A percentile compares a stretch with the other conserved stretches of the same genome.
Evolutionary conservation across 768 basidiomycete species (phyloP).

Genomic region (Cystofilobasidium ferigula): DNA sequence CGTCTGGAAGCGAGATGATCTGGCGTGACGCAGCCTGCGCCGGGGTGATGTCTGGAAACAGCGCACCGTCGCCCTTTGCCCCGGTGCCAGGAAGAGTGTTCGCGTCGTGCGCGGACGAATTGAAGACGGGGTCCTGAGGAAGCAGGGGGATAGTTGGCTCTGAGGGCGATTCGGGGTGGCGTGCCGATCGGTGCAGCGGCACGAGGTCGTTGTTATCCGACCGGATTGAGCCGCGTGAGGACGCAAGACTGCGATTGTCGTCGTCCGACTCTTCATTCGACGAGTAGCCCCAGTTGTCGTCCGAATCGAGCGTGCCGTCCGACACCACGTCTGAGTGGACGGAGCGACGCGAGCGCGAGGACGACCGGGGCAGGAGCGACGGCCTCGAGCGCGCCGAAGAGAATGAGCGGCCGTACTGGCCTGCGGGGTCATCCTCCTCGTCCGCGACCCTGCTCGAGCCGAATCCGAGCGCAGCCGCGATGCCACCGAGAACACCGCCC

Average conservation of each 20-base stretch:
- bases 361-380: constrained; percentile 12
- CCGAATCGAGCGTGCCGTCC: constrained; percentile 31
- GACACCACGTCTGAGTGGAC: constrained; percentile 29
- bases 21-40: constrained; percentile 47
- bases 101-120: background rate
- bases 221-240: constrained; percentile 16
- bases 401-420: constrained; percentile 26
- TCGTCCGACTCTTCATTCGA: constrained; percentile 62
- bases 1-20: constrained; percentile 72
- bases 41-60: constrained; percentile 31
- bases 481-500: constrained; percentile 27
- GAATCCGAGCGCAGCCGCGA: constrained; percentile 31
- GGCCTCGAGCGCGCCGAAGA: constrained; percentile 26
- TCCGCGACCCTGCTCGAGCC: constrained; percentile 32
- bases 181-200: constrained; percentile 38
- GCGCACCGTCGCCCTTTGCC: constrained; percentile 30
- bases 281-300: constrained; percentile 80
- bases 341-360: constrained; percentile 27
- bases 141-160: constrained; percentile 21
- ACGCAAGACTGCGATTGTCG: constrained; percentile 31
- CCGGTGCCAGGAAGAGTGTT: constrained; percentile 31
- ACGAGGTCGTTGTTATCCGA: constrained; percentile 36
- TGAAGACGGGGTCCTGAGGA: constrained; percentile 19
- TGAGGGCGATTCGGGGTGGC: constrained; percentile 36
- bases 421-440: constrained; percentile 30